A percentile compares a stretch with the other conserved stretches of the same genome.
Conservation (phyloP, 164 flowering plant species). For the Piper betle region DNA sequence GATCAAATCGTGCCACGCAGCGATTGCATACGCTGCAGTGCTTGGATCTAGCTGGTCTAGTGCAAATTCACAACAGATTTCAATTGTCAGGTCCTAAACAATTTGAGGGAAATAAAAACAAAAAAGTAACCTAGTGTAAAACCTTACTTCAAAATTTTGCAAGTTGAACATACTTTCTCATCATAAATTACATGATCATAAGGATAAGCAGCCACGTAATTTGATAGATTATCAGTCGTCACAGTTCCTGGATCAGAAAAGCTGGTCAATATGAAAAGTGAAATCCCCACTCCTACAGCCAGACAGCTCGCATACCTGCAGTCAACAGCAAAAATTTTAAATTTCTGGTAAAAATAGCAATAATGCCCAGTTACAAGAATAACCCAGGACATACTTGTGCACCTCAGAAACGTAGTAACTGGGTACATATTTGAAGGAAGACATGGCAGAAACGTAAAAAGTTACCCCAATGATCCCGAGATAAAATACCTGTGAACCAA, state of each 20-base stretch:
- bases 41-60: constrained; percentile 96
- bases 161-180: constrained; percentile 83
- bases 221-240: constrained; percentile 58
- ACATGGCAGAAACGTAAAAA: constrained; percentile 42
- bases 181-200: constrained; percentile 63
- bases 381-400: constrained; percentile 45
- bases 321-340: constrained; percentile 2
- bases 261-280: constrained; percentile 84
- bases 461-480: constrained; percentile 59
- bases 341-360: not conserved
- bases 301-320: constrained; percentile 78
- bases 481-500: constrained; percentile 28
- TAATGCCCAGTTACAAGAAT: not conserved
- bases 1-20: constrained; percentile 96
- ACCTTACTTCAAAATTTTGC: constrained; percentile 67
- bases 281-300: constrained; percentile 71
- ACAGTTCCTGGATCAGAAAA: constrained; percentile 96
- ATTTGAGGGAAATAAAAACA: not conserved
- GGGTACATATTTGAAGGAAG: constrained; percentile 72
- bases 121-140: not conserved
- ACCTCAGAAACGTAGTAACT: constrained; percentile 63
- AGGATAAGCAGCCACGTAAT: constrained; percentile 66
- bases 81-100: constrained; percentile 5
- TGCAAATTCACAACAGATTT: constrained; percentile 6
- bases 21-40: constrained; percentile 93